Evolutionary conservation across 2,329 filamentous ascomycete species (phyloP).

Genomic region (Monosporascus sp.): DNA sequence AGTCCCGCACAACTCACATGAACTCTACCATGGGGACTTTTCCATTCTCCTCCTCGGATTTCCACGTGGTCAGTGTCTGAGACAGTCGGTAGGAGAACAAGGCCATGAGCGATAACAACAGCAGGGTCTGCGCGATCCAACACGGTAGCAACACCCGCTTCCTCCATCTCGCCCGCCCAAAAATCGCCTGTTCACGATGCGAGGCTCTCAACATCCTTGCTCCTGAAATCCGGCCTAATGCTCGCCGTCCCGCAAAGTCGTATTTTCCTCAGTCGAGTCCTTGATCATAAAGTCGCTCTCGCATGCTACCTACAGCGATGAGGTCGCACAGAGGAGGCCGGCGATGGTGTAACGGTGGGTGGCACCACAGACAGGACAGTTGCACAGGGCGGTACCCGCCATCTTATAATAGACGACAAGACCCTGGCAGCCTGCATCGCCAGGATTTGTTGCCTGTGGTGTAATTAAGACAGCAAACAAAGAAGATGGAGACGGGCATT

Average conservation of each 20-base stretch:
- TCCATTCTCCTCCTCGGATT: conserved; percentile 34
- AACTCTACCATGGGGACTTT: conserved; percentile 40
- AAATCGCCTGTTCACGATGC: conserved; percentile 47
- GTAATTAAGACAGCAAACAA: neutral
- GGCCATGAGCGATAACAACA: conserved; percentile 42
- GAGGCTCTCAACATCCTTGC: conserved; percentile 28
- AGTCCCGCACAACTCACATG: conserved; percentile 36
- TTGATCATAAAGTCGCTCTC: neutral
- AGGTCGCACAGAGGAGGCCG: neutral
- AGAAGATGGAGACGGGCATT: neutral
- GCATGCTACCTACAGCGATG: neutral
- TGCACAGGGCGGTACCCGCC: neutral
- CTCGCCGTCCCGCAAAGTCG: neutral
- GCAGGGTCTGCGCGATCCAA: conserved; percentile 43
- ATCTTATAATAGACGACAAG: neutral
- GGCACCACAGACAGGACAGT: neutral
- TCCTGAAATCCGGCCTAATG: neutral
- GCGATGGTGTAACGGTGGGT: neutral
- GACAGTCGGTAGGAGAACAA: conserved; percentile 50
- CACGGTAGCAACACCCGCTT: conserved; percentile 40
- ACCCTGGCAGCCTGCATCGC: neutral
- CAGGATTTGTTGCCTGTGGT: neutral
- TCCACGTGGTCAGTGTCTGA: conserved; percentile 37
- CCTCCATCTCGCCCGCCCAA: conserved; percentile 47
- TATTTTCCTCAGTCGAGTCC: neutral